Percentiles rank a stretch among this genome's conserved stretches.
Conservation (phyloP, 2,329 filamentous ascomycete genomes). For the Pseudogymnoascus sp. region DNA sequence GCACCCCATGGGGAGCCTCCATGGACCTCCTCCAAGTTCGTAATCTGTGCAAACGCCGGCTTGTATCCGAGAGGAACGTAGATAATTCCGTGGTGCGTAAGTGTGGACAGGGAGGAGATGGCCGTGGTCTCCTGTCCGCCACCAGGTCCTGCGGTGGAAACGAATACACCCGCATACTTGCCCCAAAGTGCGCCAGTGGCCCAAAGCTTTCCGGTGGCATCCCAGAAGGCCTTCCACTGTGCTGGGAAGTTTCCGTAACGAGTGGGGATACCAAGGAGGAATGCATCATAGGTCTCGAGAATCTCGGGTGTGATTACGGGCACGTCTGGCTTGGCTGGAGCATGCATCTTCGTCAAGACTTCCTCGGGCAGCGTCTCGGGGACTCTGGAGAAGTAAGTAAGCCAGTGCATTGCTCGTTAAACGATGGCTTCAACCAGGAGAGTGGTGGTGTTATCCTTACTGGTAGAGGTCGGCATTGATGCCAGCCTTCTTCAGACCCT, state of each 20-base stretch:
- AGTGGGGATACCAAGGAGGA: constrained; percentile 92
- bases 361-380: constrained; percentile 80
- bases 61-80: constrained; percentile 94
- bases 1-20: constrained; percentile 91
- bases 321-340: constrained; percentile 67
- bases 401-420: constrained; percentile 13
- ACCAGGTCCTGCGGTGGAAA: constrained; percentile 75
- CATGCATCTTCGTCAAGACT: constrained; percentile 84
- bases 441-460: constrained; percentile 36
- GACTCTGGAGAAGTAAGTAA: constrained; percentile 43
- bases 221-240: constrained; percentile 91
- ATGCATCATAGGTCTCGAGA: constrained; percentile 73
- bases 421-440: neutral
- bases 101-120: constrained; percentile 72
- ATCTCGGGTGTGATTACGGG: constrained; percentile 50
- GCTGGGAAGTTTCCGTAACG: constrained; percentile 95
- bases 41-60: constrained; percentile 62
- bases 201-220: constrained; percentile 81
- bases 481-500: constrained; percentile 80
- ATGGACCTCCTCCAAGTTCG: constrained; percentile 70
- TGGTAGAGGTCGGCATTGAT: constrained; percentile 77
- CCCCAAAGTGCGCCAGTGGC: constrained; percentile 66
- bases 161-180: constrained; percentile 87
- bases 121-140: constrained; percentile 91
- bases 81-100: constrained; percentile 89